Percentiles rank a stretch among this genome's conserved stretches.
phyloP scores from a whole-genome alignment of 2,329 filamentous ascomycete genomes.

The Biscogniauxia marginata region DNA sequence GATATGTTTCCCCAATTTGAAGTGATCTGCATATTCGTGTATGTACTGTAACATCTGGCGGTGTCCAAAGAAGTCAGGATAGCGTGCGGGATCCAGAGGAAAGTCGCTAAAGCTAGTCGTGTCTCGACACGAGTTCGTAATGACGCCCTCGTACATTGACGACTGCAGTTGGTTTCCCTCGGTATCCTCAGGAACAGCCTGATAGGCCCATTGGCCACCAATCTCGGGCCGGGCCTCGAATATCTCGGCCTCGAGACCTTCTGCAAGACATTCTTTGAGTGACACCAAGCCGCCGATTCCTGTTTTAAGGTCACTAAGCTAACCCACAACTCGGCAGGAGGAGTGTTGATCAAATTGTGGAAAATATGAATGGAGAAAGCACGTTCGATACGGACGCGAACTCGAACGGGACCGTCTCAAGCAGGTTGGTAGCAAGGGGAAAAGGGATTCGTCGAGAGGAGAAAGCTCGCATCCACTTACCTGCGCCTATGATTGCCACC shows the following conservation, averaged over 20 bases:
- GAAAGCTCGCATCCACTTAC: slow-evolving; percentile 2
- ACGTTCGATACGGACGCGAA: not conserved
- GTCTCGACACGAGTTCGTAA: slow-evolving; percentile 38
- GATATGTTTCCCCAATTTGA: slow-evolving; percentile 35
- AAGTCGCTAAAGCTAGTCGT: slow-evolving; percentile 40
- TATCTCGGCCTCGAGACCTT: slow-evolving; percentile 33
- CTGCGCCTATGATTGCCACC: slow-evolving; percentile 8
- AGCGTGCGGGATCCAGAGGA: slow-evolving; percentile 38
- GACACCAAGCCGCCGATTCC: slow-evolving; percentile 36
- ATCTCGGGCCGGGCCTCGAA: slow-evolving; percentile 36
- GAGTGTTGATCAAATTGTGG: not conserved
- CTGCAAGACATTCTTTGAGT: slow-evolving; percentile 39
- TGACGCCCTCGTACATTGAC: slow-evolving; percentile 36
- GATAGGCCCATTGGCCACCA: slow-evolving; percentile 40
- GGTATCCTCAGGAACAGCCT: slow-evolving; percentile 20
- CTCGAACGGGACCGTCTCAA: not conserved
- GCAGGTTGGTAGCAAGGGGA: not conserved
- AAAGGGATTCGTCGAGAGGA: not conserved
- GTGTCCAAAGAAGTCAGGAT: slow-evolving; percentile 38
- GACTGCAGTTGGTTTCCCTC: slow-evolving; percentile 27
- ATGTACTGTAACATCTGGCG: slow-evolving; percentile 35
- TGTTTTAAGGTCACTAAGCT: slow-evolving; percentile 9
- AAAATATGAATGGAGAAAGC: too few species aligned
- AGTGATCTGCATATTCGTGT: slow-evolving; percentile 37
- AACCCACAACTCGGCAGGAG: not conserved